Evolutionary conservation across 257 asterid genomes (phyloP).

Genomic region (Fraxinus cuspidata): DNA sequence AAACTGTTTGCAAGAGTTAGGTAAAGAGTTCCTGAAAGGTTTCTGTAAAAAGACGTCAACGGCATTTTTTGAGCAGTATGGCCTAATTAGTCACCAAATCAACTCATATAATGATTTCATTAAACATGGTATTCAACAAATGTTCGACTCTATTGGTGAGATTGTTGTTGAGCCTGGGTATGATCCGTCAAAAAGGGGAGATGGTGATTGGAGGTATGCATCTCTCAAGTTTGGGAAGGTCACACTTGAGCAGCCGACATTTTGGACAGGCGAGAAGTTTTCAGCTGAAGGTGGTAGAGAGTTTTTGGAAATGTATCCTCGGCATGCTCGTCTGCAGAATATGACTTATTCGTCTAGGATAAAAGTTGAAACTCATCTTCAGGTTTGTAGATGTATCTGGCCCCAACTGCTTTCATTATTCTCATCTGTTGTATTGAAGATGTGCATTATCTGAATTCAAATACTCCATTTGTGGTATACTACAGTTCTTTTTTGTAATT

Average conservation of each 20-base stretch:
- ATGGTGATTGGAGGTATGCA: conserved; percentile 76
- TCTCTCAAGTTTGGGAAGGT: conserved; percentile 77
- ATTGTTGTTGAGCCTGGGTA: too few species aligned
- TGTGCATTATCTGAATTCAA: background rate
- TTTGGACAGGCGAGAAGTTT: conserved; percentile 65
- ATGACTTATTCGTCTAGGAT: conserved; percentile 41
- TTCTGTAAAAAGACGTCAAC: too few species aligned
- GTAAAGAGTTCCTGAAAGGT: too few species aligned
- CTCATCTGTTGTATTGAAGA: background rate
- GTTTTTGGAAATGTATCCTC: conserved; percentile 53
- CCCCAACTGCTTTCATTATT: background rate
- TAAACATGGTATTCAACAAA: too few species aligned
- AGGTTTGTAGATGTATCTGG: conserved; percentile 38
- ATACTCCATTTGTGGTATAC: background rate
- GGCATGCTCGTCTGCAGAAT: conserved; percentile 73
- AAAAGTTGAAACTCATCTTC: conserved; percentile 53
- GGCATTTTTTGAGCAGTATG: too few species aligned
- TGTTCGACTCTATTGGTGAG: too few species aligned
- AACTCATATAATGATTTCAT: too few species aligned
- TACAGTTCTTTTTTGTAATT: too few species aligned
- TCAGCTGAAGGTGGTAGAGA: conserved; percentile 47
- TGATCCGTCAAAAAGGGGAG: conserved; percentile 78
- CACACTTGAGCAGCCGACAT: conserved; percentile 55
- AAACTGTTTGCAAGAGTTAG: too few species aligned
- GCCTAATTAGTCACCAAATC: too few species aligned